Base-by-base conservation (phyloP, 306 rosid species). In the Casuarina cunninghamiana region DNA sequence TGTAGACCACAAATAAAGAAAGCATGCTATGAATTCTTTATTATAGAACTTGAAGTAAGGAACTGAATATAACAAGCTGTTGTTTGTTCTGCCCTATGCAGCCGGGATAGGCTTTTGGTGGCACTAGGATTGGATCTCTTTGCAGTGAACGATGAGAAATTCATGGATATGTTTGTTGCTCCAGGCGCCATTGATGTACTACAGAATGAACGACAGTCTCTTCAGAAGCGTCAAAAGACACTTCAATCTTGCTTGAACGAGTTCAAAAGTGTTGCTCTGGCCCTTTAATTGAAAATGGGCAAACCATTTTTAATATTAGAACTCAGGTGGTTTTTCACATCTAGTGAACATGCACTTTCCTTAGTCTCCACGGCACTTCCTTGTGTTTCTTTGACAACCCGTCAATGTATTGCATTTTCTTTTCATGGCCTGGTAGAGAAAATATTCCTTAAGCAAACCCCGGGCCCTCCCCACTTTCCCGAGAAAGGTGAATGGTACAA, bases 101-200 rank as follows among this genome's bases (percentile, higher is more conserved):
- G 97, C 83, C 93, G 97, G 13, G 94, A 92, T 67, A 82, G 85
- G 65, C 93, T 95, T 82, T 83, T 91, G 38, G 87, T 91, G 88
- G 93, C 97, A 81, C 89, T 94, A 3, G 93, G 91, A 21, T 83
- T 95, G 73, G 96, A 95, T 81, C 84, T 95, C 84, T 95, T 95
- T 82, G 98, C 97, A 7, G 96, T 91, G 78, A 92, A 89, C 42
- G 98, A 95, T 76, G 97, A 92, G 69, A 95, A 87, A 73, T 95
- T 92, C 87, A 89, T 89, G 97, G 97, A 91, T 83, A 92, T 93
- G 99, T 95, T 95, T 86, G 90, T 95, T 19, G 97, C 96, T 32
- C 98, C 98, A 1, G 93, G 95, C 7, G 97, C 98, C 50, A 84
- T 91, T 75, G 92, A 92, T 77, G 76, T 85, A 72, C 83, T 92